Evolutionary conservation across 208 protist species (phyloP).

Genomic region (Leishmania braziliensis): DNA sequence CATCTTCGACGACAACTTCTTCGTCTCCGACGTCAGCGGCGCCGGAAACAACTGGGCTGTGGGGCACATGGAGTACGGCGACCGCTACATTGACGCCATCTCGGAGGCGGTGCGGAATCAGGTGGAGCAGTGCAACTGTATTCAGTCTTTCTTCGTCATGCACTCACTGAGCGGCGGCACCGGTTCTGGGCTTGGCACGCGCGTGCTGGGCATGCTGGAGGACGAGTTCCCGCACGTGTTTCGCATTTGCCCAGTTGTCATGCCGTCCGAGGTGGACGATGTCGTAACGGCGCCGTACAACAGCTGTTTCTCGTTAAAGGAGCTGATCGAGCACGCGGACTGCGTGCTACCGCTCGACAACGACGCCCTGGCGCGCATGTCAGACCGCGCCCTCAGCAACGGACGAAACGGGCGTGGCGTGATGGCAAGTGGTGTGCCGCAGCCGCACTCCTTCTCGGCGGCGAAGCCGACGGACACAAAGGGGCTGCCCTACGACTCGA

Average conservation of each 20-base stretch:
- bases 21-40: conserved; percentile 88
- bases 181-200: conserved; percentile 95
- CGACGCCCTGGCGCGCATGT: conserved; percentile 88
- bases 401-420: conserved; percentile 11
- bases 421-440: conserved; percentile 31
- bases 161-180: conserved; percentile 97
- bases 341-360: conserved; percentile 96
- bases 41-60: conserved; percentile 95
- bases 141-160: conserved; percentile 95
- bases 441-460: conserved; percentile 54
- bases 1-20: conserved; percentile 92
- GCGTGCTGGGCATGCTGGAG: conserved; percentile 90
- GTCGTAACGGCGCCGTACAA: conserved; percentile 97
- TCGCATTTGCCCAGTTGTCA: conserved; percentile 88
- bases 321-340: conserved; percentile 94
- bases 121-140: conserved; percentile 94
- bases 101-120: conserved; percentile 82
- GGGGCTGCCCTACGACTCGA: conserved; percentile 92
- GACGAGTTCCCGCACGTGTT: conserved; percentile 94
- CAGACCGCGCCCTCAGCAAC: conserved; percentile 51
- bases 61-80: conserved; percentile 93
- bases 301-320: conserved; percentile 86
- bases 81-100: conserved; percentile 84
- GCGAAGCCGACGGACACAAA: conserved; percentile 78
- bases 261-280: conserved; percentile 93